Evolutionary conservation across 306 rosid genomes (phyloP).

Genomic region (Adenanthera pavonina): DNA sequence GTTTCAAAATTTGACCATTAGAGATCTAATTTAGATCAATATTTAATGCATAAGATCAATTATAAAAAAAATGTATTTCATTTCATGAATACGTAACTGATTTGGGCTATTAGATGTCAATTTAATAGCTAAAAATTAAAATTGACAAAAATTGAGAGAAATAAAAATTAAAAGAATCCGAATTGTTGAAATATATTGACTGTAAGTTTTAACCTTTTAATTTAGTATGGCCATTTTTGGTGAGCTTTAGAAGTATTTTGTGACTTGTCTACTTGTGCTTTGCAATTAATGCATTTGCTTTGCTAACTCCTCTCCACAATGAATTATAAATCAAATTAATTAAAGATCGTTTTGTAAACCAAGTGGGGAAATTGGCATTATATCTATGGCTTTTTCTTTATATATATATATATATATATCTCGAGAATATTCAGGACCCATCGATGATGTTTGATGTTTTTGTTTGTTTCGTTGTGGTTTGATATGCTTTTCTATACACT

Average conservation of each 20-base stretch:
- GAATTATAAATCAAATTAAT: slow-evolving; percentile 35
- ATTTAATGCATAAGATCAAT: too few species aligned
- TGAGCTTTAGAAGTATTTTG: slow-evolving; percentile 40
- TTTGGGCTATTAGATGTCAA: too few species aligned
- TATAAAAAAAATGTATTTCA: too few species aligned
- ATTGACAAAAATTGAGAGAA: too few species aligned
- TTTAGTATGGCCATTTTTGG: slow-evolving; percentile 48
- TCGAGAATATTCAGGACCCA: slow-evolving; percentile 42
- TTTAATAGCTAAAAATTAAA: too few species aligned
- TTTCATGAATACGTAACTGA: too few species aligned
- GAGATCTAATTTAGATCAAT: too few species aligned
- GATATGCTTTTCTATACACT: slow-evolving; percentile 22
- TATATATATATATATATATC: background rate
- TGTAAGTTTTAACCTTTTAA: too few species aligned
- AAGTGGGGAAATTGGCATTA: slow-evolving; percentile 46
- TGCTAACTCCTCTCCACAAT: slow-evolving; percentile 46
- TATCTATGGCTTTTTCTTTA: slow-evolving; percentile 34
- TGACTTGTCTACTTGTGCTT: slow-evolving; percentile 33
- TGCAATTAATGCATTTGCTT: slow-evolving; percentile 18
- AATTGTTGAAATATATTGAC: too few species aligned
- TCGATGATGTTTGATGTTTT: slow-evolving; percentile 41
- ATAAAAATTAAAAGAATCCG: too few species aligned
- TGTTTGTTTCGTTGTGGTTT: slow-evolving; percentile 8
- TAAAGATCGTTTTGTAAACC: slow-evolving; percentile 7
- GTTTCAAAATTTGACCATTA: slow-evolving; percentile 40